Base-by-base conservation (phyloP, 495 filamentous ascomycete species). In the Niebla homalea region DNA sequence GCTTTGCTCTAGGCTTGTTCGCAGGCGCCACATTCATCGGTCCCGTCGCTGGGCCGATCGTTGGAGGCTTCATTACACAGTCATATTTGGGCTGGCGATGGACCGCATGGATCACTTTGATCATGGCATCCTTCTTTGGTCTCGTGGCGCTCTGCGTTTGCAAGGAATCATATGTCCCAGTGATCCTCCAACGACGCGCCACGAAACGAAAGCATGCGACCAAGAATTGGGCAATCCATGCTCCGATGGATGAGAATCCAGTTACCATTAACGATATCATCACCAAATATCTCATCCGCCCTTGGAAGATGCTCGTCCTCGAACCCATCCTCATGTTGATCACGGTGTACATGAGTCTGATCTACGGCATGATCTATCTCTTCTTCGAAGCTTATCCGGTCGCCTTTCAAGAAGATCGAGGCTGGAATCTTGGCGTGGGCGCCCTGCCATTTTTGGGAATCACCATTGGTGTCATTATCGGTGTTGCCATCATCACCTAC, bases 1-100 rank as follows among this genome's bases (percentile, higher is more conserved):
- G 78, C 10, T 66, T 77, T 46, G 81, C 81, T n/a, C 72, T 80
- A 37, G 69, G 69, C 10, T 65, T 74, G 29, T 83, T 79, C 57
- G 63, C 71, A n/a, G 66, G 56, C 10, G 66, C 65, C 22, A 66
- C 61, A 3, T 79, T 80, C 60, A 54, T 75, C 15, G 78, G 78
- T 1, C 76, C 79, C 0, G 65, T 77, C 6, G 53, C 66, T 0
- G 78, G 73, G 0, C 78, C 80, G 3, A 71, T 84, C 19, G 64
- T 80, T 1, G 76, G 74, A 1, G 64, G 65, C 1, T 80, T 78
- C 51, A 63, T 79, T 29, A 71, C 68, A 8, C 54, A 67, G 20
- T 62, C 56, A 19, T 61, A 71, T 46, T 62, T 79, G 2, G 71
- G 67, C 19, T 81, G 79, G 78, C 60, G 74, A 29, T 81, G 78